Percentiles rank a stretch among this genome's conserved stretches.
These are phyloP conservation scores for Microdochium trichocladiopsis DNA, from an alignment of 2,329 filamentous ascomycete species.

Conservation along the genomic window DNA sequence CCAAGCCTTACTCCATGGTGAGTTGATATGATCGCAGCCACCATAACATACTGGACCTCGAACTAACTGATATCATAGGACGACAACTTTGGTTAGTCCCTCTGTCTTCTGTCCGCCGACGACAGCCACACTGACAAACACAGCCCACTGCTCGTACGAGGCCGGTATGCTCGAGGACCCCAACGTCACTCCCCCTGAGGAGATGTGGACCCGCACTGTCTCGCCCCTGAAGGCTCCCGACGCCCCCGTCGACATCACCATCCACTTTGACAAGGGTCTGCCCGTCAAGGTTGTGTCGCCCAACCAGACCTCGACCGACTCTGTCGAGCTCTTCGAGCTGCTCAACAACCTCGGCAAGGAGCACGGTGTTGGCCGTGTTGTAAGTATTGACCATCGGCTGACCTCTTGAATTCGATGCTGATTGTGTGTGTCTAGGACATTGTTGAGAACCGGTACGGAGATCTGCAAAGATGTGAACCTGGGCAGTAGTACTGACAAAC, in stretches of 20 bases:
- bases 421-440: not conserved
- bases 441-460: constrained; percentile 39
- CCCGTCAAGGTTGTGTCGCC: constrained; percentile 50
- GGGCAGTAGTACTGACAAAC: constrained; percentile 35
- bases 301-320: constrained; percentile 57
- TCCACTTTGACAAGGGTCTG: constrained; percentile 70
- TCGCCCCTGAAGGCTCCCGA: constrained; percentile 66
- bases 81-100: constrained; percentile 4
- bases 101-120: constrained; percentile 48
- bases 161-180: constrained; percentile 66
- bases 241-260: constrained; percentile 61
- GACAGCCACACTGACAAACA: constrained; percentile 24
- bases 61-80: not conserved
- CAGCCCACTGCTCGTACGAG: constrained; percentile 76
- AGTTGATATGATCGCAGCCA: not conserved
- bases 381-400: constrained; percentile 60
- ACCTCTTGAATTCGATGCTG: not conserved
- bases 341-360: constrained; percentile 65
- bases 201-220: constrained; percentile 74
- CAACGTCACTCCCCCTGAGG: constrained; percentile 57
- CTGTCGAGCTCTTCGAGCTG: constrained; percentile 64
- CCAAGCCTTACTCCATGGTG: constrained; percentile 58
- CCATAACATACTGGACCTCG: not conserved
- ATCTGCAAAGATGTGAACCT: not conserved
- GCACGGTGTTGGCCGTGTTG: constrained; percentile 72